These are phyloP conservation scores for Mycena sanguinolenta DNA, from an alignment of 768 basidiomycete genomes.

Conservation along the genomic window DNA sequence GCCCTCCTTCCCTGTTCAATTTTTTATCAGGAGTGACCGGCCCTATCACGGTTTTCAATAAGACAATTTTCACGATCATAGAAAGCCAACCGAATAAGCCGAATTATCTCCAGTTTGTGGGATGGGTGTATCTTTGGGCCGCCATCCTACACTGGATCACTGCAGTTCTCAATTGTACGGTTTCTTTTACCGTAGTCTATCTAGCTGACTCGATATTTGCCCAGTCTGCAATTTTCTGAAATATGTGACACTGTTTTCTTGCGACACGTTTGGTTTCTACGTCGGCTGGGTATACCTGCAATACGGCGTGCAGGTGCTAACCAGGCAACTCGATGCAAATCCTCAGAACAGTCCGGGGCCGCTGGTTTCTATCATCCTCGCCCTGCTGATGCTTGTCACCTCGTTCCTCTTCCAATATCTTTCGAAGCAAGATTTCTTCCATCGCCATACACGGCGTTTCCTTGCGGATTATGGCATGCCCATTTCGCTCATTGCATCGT, in stretches of 20 bases:
- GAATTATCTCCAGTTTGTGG: slow-evolving; percentile 86
- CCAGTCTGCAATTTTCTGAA: slow-evolving; percentile 85
- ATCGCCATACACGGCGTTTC: slow-evolving; percentile 81
- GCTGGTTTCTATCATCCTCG: slow-evolving; percentile 78
- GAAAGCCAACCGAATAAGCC: slow-evolving; percentile 69
- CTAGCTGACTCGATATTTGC: slow-evolving; percentile 2
- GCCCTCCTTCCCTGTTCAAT: too few relatives aligned
- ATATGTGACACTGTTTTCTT: slow-evolving; percentile 92
- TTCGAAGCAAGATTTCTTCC: slow-evolving; percentile 75
- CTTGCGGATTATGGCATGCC: slow-evolving; percentile 94
- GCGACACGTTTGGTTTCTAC: slow-evolving; percentile 94
- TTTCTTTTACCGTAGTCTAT: background rate
- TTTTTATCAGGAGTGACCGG: slow-evolving; percentile 80
- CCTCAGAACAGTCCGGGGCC: slow-evolving; percentile 59
- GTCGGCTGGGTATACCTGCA: slow-evolving; percentile 92
- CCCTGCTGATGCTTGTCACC: slow-evolving; percentile 80
- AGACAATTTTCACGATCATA: slow-evolving; percentile 87
- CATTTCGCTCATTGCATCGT: slow-evolving; percentile 80
- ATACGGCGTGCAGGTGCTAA: slow-evolving; percentile 86
- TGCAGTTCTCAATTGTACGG: slow-evolving; percentile 80
- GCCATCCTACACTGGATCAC: slow-evolving; percentile 90
- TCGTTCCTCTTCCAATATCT: slow-evolving; percentile 81
- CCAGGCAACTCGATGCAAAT: slow-evolving; percentile 70
- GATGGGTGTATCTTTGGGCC: slow-evolving; percentile 94
- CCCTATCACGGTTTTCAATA: slow-evolving; percentile 94